Evolutionary conservation across 129 eudicot species (phyloP).

Genomic region (Flaveria robusta): DNA sequence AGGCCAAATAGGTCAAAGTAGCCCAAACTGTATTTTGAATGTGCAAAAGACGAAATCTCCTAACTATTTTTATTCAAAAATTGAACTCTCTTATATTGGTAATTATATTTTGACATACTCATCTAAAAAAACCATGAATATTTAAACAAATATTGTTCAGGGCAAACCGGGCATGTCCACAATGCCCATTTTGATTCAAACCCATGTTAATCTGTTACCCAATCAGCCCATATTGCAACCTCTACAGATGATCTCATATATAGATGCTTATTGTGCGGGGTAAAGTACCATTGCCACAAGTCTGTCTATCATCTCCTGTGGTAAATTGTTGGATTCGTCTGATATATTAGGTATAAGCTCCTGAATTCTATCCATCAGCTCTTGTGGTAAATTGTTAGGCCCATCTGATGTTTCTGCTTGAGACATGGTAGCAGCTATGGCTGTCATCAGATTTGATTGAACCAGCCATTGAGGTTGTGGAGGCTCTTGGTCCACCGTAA

Average conservation of each 20-base stretch:
- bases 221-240: not conserved
- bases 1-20: not conserved
- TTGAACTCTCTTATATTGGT: not conserved
- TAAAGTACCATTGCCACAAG: constrained; percentile 43
- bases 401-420: constrained; percentile 58
- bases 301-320: constrained; percentile 41
- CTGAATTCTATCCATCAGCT: constrained; percentile 57
- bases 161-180: not conserved
- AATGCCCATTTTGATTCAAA: not conserved
- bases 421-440: constrained; percentile 60
- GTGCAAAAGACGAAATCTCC: not conserved
- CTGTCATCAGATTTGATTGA: constrained; percentile 63
- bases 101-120: not conserved
- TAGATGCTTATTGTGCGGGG: not conserved
- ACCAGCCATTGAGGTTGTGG: constrained; percentile 93
- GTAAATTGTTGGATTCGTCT: constrained; percentile 32
- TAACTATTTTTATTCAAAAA: not conserved
- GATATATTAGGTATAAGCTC: constrained; percentile 60
- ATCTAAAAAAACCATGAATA: not conserved
- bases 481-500: constrained; percentile 94
- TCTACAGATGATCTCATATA: not conserved
- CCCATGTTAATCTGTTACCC: not conserved
- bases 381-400: constrained; percentile 47
- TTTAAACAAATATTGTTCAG: not conserved
- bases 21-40: not conserved